phyloP scores from a whole-genome alignment of 257 asterid species.

The Gentiana straminea region DNA sequence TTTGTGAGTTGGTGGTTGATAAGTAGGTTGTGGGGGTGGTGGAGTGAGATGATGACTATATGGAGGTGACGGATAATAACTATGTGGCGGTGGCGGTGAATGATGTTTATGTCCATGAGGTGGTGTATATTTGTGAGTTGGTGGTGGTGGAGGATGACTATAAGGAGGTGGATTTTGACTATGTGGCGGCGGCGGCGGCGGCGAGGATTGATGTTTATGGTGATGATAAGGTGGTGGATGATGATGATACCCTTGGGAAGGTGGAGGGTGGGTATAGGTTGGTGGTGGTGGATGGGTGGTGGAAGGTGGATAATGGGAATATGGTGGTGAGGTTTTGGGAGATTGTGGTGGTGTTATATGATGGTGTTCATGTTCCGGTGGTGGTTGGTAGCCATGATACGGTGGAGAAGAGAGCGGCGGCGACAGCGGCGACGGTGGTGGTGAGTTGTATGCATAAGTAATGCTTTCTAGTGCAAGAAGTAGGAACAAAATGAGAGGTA shows the following conservation, averaged over 20 bases:
- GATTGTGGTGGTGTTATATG: slow-evolving; percentile 1
- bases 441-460: too few relatives aligned
- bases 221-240: not conserved
- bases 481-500: too few relatives aligned
- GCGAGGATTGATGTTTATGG: not conserved
- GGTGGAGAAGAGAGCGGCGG: too few relatives aligned
- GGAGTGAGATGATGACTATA: not conserved
- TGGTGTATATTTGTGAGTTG: slow-evolving; percentile 5
- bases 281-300: not conserved
- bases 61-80: not conserved
- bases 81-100: not conserved
- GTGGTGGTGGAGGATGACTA: slow-evolving; percentile 2
- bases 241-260: slow-evolving; percentile 1
- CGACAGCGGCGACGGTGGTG: too few relatives aligned
- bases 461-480: too few relatives aligned
- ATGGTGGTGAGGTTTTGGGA: not conserved
- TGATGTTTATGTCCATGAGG: not conserved
- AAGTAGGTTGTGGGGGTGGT: not conserved
- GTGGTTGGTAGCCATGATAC: too few relatives aligned
- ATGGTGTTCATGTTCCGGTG: too few relatives aligned
- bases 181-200: not conserved
- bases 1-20: not conserved
- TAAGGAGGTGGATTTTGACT: not conserved
- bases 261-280: not conserved
- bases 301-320: not conserved